These are phyloP conservation scores for Tetrapisispora fleetii DNA, from an alignment of 805 yeast genomes.

Conservation along the genomic window DNA sequence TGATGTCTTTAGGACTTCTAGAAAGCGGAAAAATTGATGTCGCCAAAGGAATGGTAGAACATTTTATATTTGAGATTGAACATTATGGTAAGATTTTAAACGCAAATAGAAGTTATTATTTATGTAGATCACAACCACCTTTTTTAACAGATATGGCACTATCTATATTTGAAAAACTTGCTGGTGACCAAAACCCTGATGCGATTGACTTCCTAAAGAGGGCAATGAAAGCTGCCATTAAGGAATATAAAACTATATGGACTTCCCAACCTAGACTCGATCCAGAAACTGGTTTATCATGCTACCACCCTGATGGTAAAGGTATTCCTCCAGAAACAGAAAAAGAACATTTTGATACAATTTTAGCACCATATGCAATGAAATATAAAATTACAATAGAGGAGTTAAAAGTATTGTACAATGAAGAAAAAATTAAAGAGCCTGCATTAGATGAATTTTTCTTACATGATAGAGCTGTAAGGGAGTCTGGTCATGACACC, in stretches of 20 bases:
- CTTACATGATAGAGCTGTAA: slow-evolving; percentile 84
- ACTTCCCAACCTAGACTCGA: slow-evolving; percentile 63
- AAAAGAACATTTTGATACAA: slow-evolving; percentile 69
- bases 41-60: slow-evolving; percentile 85
- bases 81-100: slow-evolving; percentile 89
- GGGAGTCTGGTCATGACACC: slow-evolving; percentile 96
- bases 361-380: slow-evolving; percentile 56
- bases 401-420: slow-evolving; percentile 62
- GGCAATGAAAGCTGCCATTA: slow-evolving; percentile 69
- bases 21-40: slow-evolving; percentile 54
- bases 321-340: slow-evolving; percentile 99
- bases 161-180: slow-evolving; percentile 50
- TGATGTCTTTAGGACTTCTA: slow-evolving; percentile 77
- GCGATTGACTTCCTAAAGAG: slow-evolving; percentile 54
- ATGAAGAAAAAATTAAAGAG: slow-evolving; percentile 52
- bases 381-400: slow-evolving; percentile 50
- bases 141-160: slow-evolving; percentile 88
- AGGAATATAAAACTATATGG: slow-evolving; percentile 83
- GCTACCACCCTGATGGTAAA: slow-evolving; percentile 80
- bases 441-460: slow-evolving; percentile 81
- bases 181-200: slow-evolving; percentile 37
- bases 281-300: slow-evolving; percentile 62
- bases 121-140: slow-evolving; percentile 94
- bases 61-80: slow-evolving; percentile 80
- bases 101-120: slow-evolving; percentile 86